phyloP scores from a whole-genome alignment of 495 filamentous ascomycete species.

The Daldinia vernicosa region DNA sequence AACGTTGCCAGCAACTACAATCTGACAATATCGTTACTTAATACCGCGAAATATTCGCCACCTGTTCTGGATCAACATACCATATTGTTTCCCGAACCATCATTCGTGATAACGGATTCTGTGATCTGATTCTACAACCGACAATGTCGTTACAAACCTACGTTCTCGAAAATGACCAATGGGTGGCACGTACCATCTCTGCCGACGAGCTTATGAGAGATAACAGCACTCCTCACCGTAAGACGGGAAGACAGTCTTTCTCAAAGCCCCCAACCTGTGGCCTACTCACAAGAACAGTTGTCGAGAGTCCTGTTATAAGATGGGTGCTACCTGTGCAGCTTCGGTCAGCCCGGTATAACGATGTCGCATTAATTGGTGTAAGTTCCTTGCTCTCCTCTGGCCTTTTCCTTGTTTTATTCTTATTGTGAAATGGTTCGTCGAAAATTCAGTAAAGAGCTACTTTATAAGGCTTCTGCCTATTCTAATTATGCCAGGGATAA shows the following conservation, averaged over 20 bases:
- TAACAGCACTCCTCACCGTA: constrained; percentile 13
- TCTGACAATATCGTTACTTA: background rate
- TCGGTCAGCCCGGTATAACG: constrained; percentile 72
- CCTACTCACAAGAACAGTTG: constrained; percentile 77
- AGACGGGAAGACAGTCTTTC: constrained; percentile 22
- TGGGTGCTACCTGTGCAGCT: constrained; percentile 84
- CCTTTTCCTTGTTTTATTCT: constrained; percentile 4
- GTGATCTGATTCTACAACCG: background rate
- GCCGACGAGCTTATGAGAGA: constrained; percentile 40
- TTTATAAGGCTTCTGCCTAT: background rate
- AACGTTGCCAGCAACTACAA: background rate
- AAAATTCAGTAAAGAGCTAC: background rate
- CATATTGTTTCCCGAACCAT: background rate
- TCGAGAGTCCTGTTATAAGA: constrained; percentile 78
- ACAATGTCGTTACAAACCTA: constrained; percentile 59
- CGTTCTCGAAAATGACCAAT: constrained; percentile 65
- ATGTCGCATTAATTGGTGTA: constrained; percentile 91
- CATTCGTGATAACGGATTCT: background rate
- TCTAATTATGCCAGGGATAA: background rate
- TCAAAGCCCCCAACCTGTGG: constrained; percentile 65
- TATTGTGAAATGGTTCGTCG: background rate
- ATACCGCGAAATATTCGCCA: background rate
- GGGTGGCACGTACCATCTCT: constrained; percentile 57
- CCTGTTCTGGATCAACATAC: background rate
- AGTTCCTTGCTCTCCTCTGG: constrained; percentile 46